Percentiles rank a stretch among this genome's conserved stretches.
phyloP scores from a whole-genome alignment of 106 monocot genomes.

The Acorus calamus region DNA sequence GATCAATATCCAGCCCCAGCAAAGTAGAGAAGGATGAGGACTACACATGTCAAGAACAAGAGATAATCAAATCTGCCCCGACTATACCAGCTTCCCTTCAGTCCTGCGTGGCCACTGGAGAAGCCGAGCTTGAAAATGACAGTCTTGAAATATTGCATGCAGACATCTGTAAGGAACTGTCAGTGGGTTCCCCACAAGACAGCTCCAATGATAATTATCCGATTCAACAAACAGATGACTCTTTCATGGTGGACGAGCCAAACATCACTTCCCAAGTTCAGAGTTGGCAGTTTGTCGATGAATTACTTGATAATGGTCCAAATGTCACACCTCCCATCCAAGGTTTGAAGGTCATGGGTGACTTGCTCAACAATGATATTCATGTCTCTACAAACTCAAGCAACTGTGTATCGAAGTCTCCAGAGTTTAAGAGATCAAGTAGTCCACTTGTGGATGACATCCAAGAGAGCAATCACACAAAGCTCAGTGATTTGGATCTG shows the following conservation, averaged over 20 bases:
- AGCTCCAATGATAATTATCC: constrained; percentile 21
- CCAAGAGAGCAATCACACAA: constrained; percentile 14
- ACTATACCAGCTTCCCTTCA: neutral
- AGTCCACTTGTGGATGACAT: constrained; percentile 3
- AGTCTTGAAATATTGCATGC: constrained; percentile 5
- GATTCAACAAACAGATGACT: constrained; percentile 16
- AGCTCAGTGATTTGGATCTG: constrained; percentile 23
- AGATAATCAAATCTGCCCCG: neutral
- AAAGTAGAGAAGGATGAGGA: constrained; percentile 7
- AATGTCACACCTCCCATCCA: constrained; percentile 8
- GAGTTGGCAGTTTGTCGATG: too few relatives aligned
- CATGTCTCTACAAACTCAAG: constrained; percentile 31
- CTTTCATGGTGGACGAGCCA: constrained; percentile 14
- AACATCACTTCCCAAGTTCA: too few relatives aligned
- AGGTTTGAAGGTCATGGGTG: constrained; percentile 17
- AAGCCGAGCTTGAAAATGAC: neutral
- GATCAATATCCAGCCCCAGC: constrained; percentile 1
- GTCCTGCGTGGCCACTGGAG: neutral
- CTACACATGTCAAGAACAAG: constrained; percentile 13
- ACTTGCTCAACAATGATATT: constrained; percentile 26
- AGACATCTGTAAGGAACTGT: constrained; percentile 21
- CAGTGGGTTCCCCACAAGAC: constrained; percentile 24
- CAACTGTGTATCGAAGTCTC: constrained; percentile 15
- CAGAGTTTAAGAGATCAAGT: constrained; percentile 11
- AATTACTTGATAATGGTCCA: too few relatives aligned